Evolutionary conservation across 257 asterid genomes (phyloP).

Genomic region (Handroanthus guayacan): DNA sequence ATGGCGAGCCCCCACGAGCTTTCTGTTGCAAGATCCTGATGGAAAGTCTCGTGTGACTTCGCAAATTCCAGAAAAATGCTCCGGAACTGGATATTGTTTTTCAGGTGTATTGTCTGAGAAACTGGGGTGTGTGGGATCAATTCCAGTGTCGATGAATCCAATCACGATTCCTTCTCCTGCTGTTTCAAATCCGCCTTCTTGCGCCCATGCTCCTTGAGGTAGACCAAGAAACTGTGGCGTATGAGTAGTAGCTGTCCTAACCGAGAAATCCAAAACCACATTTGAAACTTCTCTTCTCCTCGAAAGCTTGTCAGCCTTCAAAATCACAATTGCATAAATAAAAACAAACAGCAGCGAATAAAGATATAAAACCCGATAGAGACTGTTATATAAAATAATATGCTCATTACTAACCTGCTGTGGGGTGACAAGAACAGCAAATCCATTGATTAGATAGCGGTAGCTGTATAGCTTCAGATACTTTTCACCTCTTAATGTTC

Average conservation of each 20-base stretch:
- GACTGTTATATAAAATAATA: background rate
- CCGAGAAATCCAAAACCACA: conserved; percentile 85
- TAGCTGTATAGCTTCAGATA: conserved; percentile 94
- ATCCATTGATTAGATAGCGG: conserved; percentile 90
- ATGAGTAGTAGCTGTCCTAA: conserved; percentile 89
- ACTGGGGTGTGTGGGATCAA: conserved; percentile 94
- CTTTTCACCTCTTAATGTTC: conserved; percentile 69
- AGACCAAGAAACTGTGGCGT: conserved; percentile 97
- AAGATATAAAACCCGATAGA: conserved; percentile 1
- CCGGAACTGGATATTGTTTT: conserved; percentile 79
- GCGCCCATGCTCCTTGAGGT: conserved; percentile 96
- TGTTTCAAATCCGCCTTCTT: conserved; percentile 85
- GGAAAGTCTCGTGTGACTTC: conserved; percentile 97
- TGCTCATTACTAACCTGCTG: conserved; percentile 61
- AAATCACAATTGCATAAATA: conserved; percentile 27
- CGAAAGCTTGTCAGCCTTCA: conserved; percentile 83
- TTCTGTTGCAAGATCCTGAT: conserved; percentile 97
- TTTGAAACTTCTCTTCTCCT: conserved; percentile 77
- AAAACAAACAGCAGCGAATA: background rate
- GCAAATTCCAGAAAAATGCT: conserved; percentile 89
- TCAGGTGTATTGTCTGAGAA: conserved; percentile 72
- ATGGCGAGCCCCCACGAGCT: conserved; percentile 97
- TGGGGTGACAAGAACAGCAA: conserved; percentile 88
- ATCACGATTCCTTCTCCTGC: conserved; percentile 98
- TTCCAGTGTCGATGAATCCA: conserved; percentile 94